Evolutionary conservation across 129 eudicot species (phyloP).

Genomic region (Glebionis coronaria): DNA sequence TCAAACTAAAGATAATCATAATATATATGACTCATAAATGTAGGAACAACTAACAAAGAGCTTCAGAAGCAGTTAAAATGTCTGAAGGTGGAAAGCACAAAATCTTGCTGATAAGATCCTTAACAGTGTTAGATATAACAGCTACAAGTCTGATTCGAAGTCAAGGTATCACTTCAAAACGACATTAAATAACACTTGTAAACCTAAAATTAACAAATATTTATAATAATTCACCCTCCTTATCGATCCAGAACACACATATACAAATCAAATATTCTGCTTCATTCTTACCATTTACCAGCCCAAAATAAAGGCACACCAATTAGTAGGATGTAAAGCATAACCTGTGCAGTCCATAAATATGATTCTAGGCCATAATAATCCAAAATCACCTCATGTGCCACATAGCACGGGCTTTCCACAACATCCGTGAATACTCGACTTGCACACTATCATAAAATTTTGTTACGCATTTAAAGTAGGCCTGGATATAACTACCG

Average conservation of each 20-base stretch:
- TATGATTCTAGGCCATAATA: conserved; percentile 18
- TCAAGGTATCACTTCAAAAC: conserved; percentile 83
- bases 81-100: no score
- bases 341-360: conserved; percentile 19
- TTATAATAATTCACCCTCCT: not conserved
- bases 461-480: no score
- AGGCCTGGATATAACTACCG: no score
- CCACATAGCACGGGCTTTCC: no score
- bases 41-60: no score
- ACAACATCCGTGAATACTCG: not conserved
- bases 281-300: not conserved
- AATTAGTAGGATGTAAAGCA: conserved; percentile 19
- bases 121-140: no score
- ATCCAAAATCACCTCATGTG: conserved; percentile 21
- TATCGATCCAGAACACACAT: no score
- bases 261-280: not conserved
- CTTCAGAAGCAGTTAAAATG: no score
- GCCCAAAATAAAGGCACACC: conserved; percentile 24
- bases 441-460: no score
- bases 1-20: no score
- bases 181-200: conserved; percentile 91
- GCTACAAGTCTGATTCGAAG: conserved; percentile 87
- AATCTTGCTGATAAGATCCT: no score
- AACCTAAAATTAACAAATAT: conserved; percentile 30
- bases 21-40: no score